A percentile compares a stretch with the other conserved stretches of the same genome.
Evolutionary conservation across 768 basidiomycete genomes (phyloP).

Genomic region (Lactarius pseudohatsudake): DNA sequence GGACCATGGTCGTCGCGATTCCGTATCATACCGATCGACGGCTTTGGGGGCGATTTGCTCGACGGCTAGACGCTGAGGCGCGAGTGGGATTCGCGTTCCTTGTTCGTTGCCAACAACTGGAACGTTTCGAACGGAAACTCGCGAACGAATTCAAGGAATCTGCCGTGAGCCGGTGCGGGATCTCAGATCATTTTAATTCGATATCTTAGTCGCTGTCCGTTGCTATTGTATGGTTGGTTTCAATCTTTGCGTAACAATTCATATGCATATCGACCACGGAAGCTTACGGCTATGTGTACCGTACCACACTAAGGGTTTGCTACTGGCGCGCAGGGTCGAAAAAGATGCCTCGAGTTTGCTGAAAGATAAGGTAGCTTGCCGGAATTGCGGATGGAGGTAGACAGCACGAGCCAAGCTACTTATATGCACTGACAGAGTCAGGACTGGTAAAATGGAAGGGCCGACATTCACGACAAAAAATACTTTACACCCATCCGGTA

Average conservation of each 20-base stretch:
- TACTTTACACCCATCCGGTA: not conserved
- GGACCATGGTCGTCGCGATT: constrained; percentile 34
- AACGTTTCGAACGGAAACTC: not conserved
- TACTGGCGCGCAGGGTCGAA: constrained; percentile 6
- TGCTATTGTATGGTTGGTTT: not conserved
- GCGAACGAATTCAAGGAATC: not conserved
- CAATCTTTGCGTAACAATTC: constrained; percentile 1
- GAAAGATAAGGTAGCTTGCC: not conserved
- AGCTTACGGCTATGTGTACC: not conserved
- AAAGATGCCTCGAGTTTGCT: not conserved
- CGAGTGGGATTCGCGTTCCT: not conserved
- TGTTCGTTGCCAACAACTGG: not conserved
- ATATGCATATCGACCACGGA: not conserved
- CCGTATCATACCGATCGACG: constrained; percentile 39
- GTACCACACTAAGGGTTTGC: not conserved
- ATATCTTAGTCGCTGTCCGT: constrained; percentile 4
- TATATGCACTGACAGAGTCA: not conserved
- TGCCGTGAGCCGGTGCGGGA: not conserved
- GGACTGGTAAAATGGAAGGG: not conserved
- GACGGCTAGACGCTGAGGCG: constrained; percentile 31
- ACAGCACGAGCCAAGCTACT: not conserved
- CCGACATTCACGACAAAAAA: constrained; percentile 1
- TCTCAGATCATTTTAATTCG: not conserved
- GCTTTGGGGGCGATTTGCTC: constrained; percentile 40
- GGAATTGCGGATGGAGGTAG: not conserved